Conservation (phyloP, 768 basidiomycete species). For the Goffeauzyma gilvescens region DNA sequence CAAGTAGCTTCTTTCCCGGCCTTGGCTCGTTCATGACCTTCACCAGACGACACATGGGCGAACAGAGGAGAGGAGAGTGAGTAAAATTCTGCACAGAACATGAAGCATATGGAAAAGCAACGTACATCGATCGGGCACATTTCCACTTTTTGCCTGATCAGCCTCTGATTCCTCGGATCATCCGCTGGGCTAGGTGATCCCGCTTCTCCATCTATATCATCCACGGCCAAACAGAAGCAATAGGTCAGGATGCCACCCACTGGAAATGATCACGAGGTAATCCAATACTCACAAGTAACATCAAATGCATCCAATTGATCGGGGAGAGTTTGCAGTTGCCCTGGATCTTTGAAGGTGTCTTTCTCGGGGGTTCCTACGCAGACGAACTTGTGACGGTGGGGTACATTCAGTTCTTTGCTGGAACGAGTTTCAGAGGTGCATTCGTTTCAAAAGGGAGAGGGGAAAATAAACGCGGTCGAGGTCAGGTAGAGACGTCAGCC, state of each 20-base stretch:
- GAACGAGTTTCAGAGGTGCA: neutral
- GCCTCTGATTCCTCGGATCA: conserved; percentile 63
- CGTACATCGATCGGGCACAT: conserved; percentile 34
- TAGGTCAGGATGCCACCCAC: too few species aligned
- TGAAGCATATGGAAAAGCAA: neutral
- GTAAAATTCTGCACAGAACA: too few species aligned
- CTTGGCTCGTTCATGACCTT: conserved; percentile 61
- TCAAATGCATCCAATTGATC: conserved; percentile 53
- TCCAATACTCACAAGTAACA: conserved; percentile 38
- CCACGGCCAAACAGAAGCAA: too few species aligned
- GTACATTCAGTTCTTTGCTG: conserved; percentile 45
- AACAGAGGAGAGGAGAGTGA: too few species aligned
- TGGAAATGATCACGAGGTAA: too few species aligned
- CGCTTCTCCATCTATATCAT: neutral
- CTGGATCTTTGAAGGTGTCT: conserved; percentile 64
- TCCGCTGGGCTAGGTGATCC: conserved; percentile 43
- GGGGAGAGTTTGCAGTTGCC: conserved; percentile 19
- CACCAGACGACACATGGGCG: too few species aligned
- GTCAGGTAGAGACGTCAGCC: too few species aligned
- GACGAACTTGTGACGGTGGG: conserved; percentile 52
- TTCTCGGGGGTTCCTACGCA: conserved; percentile 70
- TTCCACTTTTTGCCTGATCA: conserved; percentile 53
- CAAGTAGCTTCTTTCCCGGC: conserved; percentile 57
- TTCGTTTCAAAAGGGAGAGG: conserved; percentile 4
- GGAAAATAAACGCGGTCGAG: neutral